Conservation (phyloP, 2,329 filamentous ascomycete genomes). For the Alternaria gansuensis region DNA sequence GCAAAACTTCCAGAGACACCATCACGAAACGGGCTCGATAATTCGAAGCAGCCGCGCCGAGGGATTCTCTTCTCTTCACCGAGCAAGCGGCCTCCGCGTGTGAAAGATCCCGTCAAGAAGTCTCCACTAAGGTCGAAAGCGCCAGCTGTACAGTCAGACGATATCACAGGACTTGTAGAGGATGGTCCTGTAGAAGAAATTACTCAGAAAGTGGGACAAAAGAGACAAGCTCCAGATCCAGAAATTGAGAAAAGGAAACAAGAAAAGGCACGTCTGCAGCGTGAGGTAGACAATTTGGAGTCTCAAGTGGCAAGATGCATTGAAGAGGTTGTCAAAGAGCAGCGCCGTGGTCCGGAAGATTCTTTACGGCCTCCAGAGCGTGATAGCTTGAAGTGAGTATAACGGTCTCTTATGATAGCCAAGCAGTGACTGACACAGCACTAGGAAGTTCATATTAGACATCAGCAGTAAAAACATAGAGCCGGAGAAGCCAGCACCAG, state of each 20-base stretch:
- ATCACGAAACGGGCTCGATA: slow-evolving; percentile 22
- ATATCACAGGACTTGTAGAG: slow-evolving; percentile 21
- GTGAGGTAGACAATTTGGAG: slow-evolving; percentile 45
- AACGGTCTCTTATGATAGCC: not conserved
- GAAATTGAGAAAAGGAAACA: slow-evolving; percentile 42
- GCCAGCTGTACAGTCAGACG: slow-evolving; percentile 26
- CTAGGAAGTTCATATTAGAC: slow-evolving; percentile 38
- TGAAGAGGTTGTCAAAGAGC: slow-evolving; percentile 40
- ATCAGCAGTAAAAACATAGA: slow-evolving; percentile 29
- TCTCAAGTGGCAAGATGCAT: slow-evolving; percentile 43
- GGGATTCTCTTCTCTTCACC: slow-evolving; percentile 45
- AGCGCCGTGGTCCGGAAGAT: slow-evolving; percentile 29
- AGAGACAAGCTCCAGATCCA: slow-evolving; percentile 31
- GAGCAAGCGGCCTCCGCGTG: slow-evolving; percentile 41
- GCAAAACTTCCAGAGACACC: slow-evolving; percentile 36
- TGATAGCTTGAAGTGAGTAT: slow-evolving; percentile 37
- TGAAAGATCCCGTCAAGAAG: slow-evolving; percentile 25
- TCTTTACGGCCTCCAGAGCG: slow-evolving; percentile 32
- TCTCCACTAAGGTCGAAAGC: slow-evolving; percentile 29
- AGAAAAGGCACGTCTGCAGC: slow-evolving; percentile 42
- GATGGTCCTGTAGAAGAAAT: slow-evolving; percentile 16
- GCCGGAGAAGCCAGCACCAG: slow-evolving; percentile 32
- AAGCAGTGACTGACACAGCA: slow-evolving; percentile 18
- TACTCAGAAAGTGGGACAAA: not conserved
- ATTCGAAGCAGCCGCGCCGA: slow-evolving; percentile 35